Base-by-base conservation (phyloP, 2,329 filamentous ascomycete species). In the Diaporthe humulicola region DNA sequence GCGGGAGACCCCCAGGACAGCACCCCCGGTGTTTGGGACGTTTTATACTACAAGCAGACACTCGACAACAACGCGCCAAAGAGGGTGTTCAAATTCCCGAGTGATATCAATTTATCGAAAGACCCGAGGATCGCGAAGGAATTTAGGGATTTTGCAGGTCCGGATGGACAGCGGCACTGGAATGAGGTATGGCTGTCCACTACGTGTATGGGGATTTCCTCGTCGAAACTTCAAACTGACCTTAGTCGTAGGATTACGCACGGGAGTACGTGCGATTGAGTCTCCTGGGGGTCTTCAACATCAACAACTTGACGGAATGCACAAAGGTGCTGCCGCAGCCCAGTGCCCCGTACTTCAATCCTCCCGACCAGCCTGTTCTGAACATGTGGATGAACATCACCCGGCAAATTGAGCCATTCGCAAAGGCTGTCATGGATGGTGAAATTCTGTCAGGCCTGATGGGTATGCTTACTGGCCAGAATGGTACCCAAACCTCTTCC, bases 1-100 rank as follows among this genome's bases (percentile, higher is more conserved):
- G 82, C 84, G 4, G 85, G 84, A 19, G 83, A 85, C 19, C 85
- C 88, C 0, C 87, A 90, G 74, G 89, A 91, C 75, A 85, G 83
- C 58, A 89, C 88, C 0, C 87, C 87, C 0, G 87, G 87, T 19
- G 83, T 88, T 2, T 90, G 88, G 88, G 88, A 90, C 71, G 84
- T 87, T 0, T 80, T 85, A 6, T 90, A 86, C 79, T 90, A 89
- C 79, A 81, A 83, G 73, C 79, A 87, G 78, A 86, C 84, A 1
- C 76, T 85, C 12, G 38, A 72, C 17, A 77, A 69, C 36, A 74
- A 79, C 8, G 76, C 82, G 0, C 84, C 85, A 2, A 78, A 80
- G 50, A 79, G 83, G 38, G 84, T 87, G 28, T 85, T 84, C 77
- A 83, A 73, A 28, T 73, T 73, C 22, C 50, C 19, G 15, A 73